A percentile compares a stretch with the other conserved stretches of the same genome.
phyloP scores from a whole-genome alignment of 768 basidiomycete species.

The Amanita exitialis region DNA sequence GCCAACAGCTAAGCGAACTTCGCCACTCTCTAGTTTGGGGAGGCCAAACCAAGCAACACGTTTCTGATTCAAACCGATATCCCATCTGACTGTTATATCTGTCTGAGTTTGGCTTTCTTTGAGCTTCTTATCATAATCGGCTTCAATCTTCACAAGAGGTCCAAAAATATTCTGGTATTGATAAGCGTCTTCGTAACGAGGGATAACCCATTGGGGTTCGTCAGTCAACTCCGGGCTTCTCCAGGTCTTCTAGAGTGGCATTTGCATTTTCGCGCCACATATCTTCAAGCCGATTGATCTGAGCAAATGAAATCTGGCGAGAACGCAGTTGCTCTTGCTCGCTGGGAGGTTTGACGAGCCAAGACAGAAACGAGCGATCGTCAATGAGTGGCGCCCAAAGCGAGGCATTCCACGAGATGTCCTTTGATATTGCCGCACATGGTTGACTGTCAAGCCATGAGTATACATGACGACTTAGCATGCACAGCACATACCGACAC shows the following conservation, averaged over 20 bases:
- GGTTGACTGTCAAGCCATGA: constrained; percentile 60
- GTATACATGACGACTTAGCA: background rate
- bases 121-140: constrained; percentile 95
- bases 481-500: constrained; percentile 61
- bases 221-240: constrained; percentile 97
- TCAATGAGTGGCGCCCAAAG: constrained; percentile 99
- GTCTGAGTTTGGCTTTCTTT: constrained; percentile 99
- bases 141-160: constrained; percentile 98
- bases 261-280: constrained; percentile 94
- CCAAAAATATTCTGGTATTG: constrained; percentile 99
- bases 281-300: constrained; percentile 96
- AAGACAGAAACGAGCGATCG: constrained; percentile 96
- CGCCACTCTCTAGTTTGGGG: constrained; percentile 96
- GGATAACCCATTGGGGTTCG: constrained; percentile 85
- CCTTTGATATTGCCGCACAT: constrained; percentile 93
- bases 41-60: constrained; percentile 96
- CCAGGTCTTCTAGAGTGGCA: constrained; percentile 93
- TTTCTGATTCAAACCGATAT: constrained; percentile 96
- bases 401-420: constrained; percentile 97
- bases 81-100: constrained; percentile 94
- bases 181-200: constrained; percentile 96
- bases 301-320: constrained; percentile 92
- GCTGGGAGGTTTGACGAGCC: constrained; percentile 95
- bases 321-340: constrained; percentile 95
- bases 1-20: constrained; percentile 93